Base-by-base conservation (phyloP, 2,329 filamentous ascomycete genomes). In the Epichloe amarillans region DNA sequence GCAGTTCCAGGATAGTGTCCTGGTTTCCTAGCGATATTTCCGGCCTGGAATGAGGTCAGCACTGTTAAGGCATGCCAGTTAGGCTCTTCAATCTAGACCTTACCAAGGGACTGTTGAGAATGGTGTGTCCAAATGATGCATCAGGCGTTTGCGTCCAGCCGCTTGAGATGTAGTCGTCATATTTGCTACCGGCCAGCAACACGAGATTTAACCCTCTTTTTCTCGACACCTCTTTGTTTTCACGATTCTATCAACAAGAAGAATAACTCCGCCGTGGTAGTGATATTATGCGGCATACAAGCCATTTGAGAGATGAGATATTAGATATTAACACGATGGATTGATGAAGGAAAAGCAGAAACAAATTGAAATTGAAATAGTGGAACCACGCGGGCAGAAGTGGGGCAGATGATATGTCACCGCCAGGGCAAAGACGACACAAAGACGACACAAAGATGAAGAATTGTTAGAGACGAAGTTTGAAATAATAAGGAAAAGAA, bases 121-220 rank as follows among this genome's bases (percentile, higher is more conserved):
- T 0, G 83, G 82, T 3, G 79, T 79, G 46, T 84, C 80, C 23
- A 84, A 73, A 57, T 82, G 81, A 60, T 83, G 80, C 17, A 83
- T 68, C 8, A 78, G 70, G 60, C 76, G 83, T 53, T 77, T 83
- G 43, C 74, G 72, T 15, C 49, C 52, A 2, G 57, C 50, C 43
- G 58, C 57, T 38, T 58, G 50, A n/a, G 53, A 49, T 42, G 56
- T 44, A 21, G 55, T 54, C 6, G 63, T 50, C 64, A 66, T 66
- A 11, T 42, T 48, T 33, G 26, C 12, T 14, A 4, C 39, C 2
- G 19, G 26, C n/a, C 12, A 6, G 42, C 10, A 14, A 12, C 14
- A 44, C 35, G 30, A 45, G 43, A 14, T 11, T n/a, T n/a, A 14
- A 15, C n/a, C 10, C 3, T n/a, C n/a, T 15, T 1, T 35, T 45